These are phyloP conservation scores for Lobosporangium transversale DNA, from an alignment of 192 early-diverging fungal genomes.

Conservation along the genomic window DNA sequence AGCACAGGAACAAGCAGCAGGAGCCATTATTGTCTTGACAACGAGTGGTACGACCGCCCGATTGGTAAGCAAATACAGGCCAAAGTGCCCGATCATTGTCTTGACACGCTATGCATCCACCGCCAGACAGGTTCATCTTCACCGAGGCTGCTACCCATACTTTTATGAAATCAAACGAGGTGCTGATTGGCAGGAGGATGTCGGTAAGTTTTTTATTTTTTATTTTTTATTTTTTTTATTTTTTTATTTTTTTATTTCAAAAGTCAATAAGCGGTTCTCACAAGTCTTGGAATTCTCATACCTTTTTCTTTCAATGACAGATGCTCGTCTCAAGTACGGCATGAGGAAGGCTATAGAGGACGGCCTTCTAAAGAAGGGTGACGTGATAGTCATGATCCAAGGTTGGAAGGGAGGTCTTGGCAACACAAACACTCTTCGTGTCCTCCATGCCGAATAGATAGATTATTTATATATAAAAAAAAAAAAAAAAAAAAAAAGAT, in stretches of 20 bases:
- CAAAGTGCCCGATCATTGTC: slow-evolving; percentile 86
- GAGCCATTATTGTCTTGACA: slow-evolving; percentile 86
- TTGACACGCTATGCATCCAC: slow-evolving; percentile 77
- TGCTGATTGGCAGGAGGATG: slow-evolving; percentile 51
- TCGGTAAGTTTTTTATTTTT: slow-evolving; percentile 27
- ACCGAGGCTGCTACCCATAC: slow-evolving; percentile 79
- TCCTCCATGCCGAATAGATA: slow-evolving; percentile 61
- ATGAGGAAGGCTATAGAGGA: slow-evolving; percentile 72
- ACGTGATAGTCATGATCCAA: slow-evolving; percentile 81
- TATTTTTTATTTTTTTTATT: background rate
- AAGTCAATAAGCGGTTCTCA: background rate
- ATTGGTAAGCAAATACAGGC: slow-evolving; percentile 89
- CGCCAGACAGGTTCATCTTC: slow-evolving; percentile 76
- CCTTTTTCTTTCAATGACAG: slow-evolving; percentile 13
- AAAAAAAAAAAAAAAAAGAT: background rate
- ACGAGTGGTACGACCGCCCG: slow-evolving; percentile 87
- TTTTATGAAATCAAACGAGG: slow-evolving; percentile 56
- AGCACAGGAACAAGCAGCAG: slow-evolving; percentile 78
- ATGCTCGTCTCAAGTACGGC: slow-evolving; percentile 75
- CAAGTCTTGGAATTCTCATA: background rate
- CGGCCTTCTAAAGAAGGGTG: slow-evolving; percentile 72
- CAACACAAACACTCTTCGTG: slow-evolving; percentile 86
- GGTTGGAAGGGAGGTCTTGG: slow-evolving; percentile 87
- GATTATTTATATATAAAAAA: background rate
- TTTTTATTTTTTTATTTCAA: too few species aligned